phyloP scores from a whole-genome alignment of 1,284 basidiomycete genomes.

The Austroboletus sp. region DNA sequence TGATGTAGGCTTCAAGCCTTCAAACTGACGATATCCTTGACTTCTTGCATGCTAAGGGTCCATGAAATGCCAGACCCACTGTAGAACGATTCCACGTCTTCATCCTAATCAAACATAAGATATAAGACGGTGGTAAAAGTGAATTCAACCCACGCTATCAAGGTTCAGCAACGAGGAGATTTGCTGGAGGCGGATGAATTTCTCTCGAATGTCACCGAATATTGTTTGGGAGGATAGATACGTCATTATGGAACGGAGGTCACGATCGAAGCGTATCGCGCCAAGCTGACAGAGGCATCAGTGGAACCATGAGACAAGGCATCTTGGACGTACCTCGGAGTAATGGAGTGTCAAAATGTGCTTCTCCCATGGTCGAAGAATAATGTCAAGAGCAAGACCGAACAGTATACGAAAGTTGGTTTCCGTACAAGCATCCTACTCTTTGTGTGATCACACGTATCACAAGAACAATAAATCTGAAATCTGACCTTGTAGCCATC shows the following conservation, averaged over 20 bases:
- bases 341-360: constrained; percentile 75
- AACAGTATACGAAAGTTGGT: constrained; percentile 84
- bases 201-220: constrained; percentile 84
- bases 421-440: constrained; percentile 77
- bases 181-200: constrained; percentile 87
- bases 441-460: constrained; percentile 4
- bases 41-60: constrained; percentile 76
- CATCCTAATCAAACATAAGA: constrained; percentile 52
- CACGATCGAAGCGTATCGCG: constrained; percentile 93
- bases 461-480: constrained; percentile 28
- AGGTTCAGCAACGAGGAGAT: constrained; percentile 88
- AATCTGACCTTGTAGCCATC: constrained; percentile 74
- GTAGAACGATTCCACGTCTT: constrained; percentile 88
- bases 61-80: constrained; percentile 87
- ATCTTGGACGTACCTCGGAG: constrained; percentile 60
- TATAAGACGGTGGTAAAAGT: constrained; percentile 2
- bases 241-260: constrained; percentile 76
- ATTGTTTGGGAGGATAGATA: constrained; percentile 82
- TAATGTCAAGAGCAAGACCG: constrained; percentile 73
- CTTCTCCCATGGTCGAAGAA: constrained; percentile 93
- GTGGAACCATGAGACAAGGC: background rate
- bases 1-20: constrained; percentile 39
- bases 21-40: constrained; percentile 61
- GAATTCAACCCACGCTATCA: constrained; percentile 58
- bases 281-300: constrained; percentile 61